These are phyloP conservation scores for Candida vartiovaarae DNA, from an alignment of 805 yeast genomes.

Conservation along the genomic window DNA sequence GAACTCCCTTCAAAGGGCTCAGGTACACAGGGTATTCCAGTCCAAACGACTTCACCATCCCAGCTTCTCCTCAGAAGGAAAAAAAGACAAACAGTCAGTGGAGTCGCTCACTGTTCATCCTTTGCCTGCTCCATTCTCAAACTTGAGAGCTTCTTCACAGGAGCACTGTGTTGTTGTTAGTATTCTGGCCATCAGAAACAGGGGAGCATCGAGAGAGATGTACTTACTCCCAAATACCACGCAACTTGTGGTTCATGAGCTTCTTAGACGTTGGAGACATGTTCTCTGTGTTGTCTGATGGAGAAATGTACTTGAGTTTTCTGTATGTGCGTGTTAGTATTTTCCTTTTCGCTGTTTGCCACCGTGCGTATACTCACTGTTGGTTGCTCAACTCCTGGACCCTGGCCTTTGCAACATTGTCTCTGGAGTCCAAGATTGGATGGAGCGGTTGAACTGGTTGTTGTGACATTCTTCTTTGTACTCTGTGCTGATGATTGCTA, in stretches of 20 bases:
- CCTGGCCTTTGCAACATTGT: conserved; percentile 22
- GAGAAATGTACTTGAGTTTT: conserved; percentile 24
- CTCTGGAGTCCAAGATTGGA: conserved; percentile 23
- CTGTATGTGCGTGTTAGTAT: conserved; percentile 10
- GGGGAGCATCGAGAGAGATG: neutral
- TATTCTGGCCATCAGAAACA: neutral
- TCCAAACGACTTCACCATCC: too few relatives aligned
- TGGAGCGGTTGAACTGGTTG: conserved; percentile 23
- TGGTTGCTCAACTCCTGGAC: conserved; percentile 22
- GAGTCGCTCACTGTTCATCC: too few relatives aligned
- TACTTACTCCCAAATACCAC: conserved; percentile 21
- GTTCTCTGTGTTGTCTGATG: conserved; percentile 24
- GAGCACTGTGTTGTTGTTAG: conserved; percentile 16
- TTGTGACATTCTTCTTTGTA: conserved; percentile 7
- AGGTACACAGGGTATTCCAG: too few relatives aligned
- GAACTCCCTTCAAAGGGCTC: too few relatives aligned
- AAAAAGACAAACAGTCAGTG: too few relatives aligned
- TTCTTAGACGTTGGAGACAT: conserved; percentile 25
- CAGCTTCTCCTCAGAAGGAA: too few relatives aligned
- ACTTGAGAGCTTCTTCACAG: conserved; percentile 21
- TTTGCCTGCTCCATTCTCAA: conserved; percentile 15
- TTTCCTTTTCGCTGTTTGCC: conserved; percentile 2
- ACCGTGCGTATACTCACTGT: conserved; percentile 18
- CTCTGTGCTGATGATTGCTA: too few relatives aligned
- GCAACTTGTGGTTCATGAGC: conserved; percentile 23